Percentiles rank a stretch among this genome's conserved stretches.
These are phyloP conservation scores for Boletus edulis DNA, from an alignment of 768 basidiomycete species.

Conservation along the genomic window DNA sequence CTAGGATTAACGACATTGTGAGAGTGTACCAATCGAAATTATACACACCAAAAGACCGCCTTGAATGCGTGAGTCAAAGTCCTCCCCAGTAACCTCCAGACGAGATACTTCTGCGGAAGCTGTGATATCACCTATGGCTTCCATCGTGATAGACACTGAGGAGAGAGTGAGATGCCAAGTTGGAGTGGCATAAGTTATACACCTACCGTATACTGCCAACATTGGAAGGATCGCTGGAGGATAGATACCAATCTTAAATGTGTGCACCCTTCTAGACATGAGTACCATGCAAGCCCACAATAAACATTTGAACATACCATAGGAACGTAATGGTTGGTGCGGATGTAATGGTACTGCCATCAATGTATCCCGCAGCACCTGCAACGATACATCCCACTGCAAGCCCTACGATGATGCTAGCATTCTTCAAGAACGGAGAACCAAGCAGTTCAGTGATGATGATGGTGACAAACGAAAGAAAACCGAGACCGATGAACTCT, in stretches of 20 bases:
- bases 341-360: conserved; percentile 56
- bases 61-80: conserved; percentile 81
- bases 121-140: conserved; percentile 83
- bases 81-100: conserved; percentile 65
- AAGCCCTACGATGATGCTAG: conserved; percentile 73
- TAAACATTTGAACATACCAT: conserved; percentile 41
- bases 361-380: conserved; percentile 77
- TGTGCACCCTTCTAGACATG: conserved; percentile 52
- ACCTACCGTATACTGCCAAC: conserved; percentile 57
- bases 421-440: conserved; percentile 81
- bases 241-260: conserved; percentile 75
- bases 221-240: conserved; percentile 63
- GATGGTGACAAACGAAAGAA: conserved; percentile 76
- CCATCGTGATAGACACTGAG: conserved; percentile 71
- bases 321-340: conserved; percentile 82
- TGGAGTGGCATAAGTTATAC: not conserved
- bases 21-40: not conserved
- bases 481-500: conserved; percentile 83
- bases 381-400: conserved; percentile 79
- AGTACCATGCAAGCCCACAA: not conserved
- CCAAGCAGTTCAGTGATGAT: conserved; percentile 81
- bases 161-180: conserved; percentile 3
- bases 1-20: not conserved
- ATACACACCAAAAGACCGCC: conserved; percentile 66
- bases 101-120: conserved; percentile 81